Base-by-base conservation (phyloP, 257 asterid genomes). In the Lavandula angustifolia region DNA sequence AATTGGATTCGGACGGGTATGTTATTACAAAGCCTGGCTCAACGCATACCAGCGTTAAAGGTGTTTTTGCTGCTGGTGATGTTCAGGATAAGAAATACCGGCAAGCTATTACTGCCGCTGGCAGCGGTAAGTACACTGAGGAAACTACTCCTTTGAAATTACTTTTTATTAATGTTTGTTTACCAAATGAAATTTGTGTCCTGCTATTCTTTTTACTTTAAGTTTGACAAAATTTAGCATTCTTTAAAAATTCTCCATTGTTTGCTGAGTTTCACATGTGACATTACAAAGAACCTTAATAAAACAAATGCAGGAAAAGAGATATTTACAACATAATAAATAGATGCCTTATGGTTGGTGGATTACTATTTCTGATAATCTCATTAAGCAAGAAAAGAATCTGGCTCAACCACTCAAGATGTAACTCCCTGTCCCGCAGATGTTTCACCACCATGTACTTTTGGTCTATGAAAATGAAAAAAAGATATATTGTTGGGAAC, bases 41-140 rank as follows among this genome's bases (percentile, higher is more conserved):
- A 4, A 82, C 99, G 0, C 67, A 64, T 66, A 94, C 99, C 50
- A 90, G 95, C 54, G 79, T 94, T 35, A 79, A 72, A 73, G 99
- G 99, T 17, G 97, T 94, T 50, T 94, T 90, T 54, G 99, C 99
- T 10, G 96, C 96, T 29, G 99, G 97, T 52, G 99, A 94, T 78
- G 97, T 94, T 73, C 97, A 94, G 82, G 99, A 94, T 71, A 90
- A 94, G 84, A 90, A 90, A 73, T 94, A 90, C 74, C 84, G 97
- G 76, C 97, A 90, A 81, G 99, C 97, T 37, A 51, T 94, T 71
- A 87, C 99, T 43, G 99, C 99, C 33, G 96, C 97, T 71, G 99
- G 99, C 52, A 67, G 95, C 16, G 99, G 97, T 94, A 44, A 82
- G 89, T 78, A 17, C 27, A 32, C 9, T 54, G 7, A 9, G 18